Conservation (phyloP, 176 grass and related monocot genomes). For the Phyllostachys edulis region DNA sequence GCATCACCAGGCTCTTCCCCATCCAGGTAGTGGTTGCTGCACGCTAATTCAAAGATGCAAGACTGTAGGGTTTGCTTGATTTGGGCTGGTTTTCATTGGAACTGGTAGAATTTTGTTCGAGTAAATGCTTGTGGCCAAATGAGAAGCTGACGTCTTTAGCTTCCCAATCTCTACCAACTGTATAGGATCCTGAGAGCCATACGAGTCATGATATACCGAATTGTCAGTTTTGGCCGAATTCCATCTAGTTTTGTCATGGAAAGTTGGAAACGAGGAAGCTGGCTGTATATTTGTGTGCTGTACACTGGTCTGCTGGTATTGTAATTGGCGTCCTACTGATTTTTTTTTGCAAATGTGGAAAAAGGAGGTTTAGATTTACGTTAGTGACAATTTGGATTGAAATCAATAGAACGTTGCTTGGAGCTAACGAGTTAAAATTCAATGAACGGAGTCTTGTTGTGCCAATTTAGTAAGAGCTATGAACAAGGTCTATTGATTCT, state of each 20-base stretch:
- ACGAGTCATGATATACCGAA: background rate
- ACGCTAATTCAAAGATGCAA: too few relatives aligned
- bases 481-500: background rate
- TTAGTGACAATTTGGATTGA: background rate
- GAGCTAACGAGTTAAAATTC: background rate
- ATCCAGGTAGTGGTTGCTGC: constrained; percentile 61
- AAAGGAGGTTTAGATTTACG: background rate
- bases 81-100: background rate
- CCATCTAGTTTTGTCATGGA: background rate
- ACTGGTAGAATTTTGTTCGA: background rate
- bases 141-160: background rate
- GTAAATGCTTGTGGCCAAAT: background rate
- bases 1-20: constrained; percentile 88
- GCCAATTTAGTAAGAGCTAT: background rate
- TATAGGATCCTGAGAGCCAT: background rate
- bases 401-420: background rate
- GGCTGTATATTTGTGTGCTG: background rate
- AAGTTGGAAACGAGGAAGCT: background rate
- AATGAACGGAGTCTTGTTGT: background rate
- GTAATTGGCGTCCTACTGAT: background rate
- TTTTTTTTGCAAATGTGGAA: background rate
- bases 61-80: background rate
- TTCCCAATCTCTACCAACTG: background rate
- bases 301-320: background rate
- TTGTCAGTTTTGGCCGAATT: background rate